Evolutionary conservation across 2,329 filamentous ascomycete species (phyloP).

Genomic region (Botryosphaeria dothidea): DNA sequence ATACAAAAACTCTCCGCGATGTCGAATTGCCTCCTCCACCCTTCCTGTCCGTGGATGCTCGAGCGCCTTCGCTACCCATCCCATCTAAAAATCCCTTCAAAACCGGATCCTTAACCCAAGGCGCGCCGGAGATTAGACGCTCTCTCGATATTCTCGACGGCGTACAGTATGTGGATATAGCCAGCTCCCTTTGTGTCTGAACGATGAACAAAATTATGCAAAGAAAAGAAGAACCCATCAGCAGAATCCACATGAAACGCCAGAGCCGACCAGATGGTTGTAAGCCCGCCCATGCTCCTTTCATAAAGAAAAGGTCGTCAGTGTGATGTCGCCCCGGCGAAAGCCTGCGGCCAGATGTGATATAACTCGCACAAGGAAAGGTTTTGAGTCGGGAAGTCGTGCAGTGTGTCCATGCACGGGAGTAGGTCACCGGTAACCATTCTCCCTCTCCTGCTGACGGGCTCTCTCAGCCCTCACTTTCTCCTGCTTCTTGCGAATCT

Average conservation of each 20-base stretch:
- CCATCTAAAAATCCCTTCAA: slow-evolving; percentile 4
- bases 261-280: slow-evolving; percentile 9
- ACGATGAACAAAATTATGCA: slow-evolving; percentile 43
- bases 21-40: slow-evolving; percentile 5
- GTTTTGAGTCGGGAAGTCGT: slow-evolving; percentile 10
- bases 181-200: slow-evolving; percentile 16
- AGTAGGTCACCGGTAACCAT: slow-evolving; percentile 16
- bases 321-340: slow-evolving; percentile 2
- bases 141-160: slow-evolving; percentile 15
- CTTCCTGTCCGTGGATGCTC: slow-evolving; percentile 7
- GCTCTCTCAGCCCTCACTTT: slow-evolving; percentile 23
- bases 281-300: slow-evolving; percentile 19
- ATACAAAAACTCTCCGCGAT: slow-evolving; percentile 8
- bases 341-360: not conserved
- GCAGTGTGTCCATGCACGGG: not conserved
- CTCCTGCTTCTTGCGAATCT: slow-evolving; percentile 53
- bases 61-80: slow-evolving; percentile 11
- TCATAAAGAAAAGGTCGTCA: slow-evolving; percentile 17
- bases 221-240: not conserved
- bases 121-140: slow-evolving; percentile 16
- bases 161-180: slow-evolving; percentile 16
- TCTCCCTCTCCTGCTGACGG: not conserved
- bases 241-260: slow-evolving; percentile 12
- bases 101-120: slow-evolving; percentile 14
- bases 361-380: slow-evolving; percentile 9